phyloP scores from a whole-genome alignment of 1,284 basidiomycete genomes.

The Leccinum fallax region DNA sequence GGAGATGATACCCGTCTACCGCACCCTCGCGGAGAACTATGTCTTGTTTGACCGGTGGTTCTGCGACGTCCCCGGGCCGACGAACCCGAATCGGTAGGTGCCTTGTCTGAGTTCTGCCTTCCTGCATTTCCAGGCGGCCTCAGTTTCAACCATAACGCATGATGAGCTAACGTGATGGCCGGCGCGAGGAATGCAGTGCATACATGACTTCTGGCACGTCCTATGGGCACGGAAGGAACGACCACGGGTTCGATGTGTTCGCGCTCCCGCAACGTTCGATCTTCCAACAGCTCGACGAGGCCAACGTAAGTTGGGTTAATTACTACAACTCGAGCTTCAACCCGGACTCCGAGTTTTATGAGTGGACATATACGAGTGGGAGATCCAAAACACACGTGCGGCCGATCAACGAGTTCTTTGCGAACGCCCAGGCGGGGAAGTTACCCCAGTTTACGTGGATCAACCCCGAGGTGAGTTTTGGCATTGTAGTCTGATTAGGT shows the following conservation, averaged over 20 bases:
- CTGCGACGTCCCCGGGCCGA: conserved; percentile 31
- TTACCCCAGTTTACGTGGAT: conserved; percentile 32
- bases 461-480: conserved; percentile 23
- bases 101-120: neutral
- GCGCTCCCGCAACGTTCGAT: conserved; percentile 32
- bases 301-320: conserved; percentile 28
- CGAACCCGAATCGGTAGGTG: conserved; percentile 29
- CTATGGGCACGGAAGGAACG: conserved; percentile 24
- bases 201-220: conserved; percentile 33
- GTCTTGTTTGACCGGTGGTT: conserved; percentile 29
- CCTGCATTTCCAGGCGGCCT: neutral
- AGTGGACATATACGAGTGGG: conserved; percentile 27
- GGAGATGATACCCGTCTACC: conserved; percentile 27
- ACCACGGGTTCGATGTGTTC: conserved; percentile 19
- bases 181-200: conserved; percentile 10
- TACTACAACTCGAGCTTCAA: conserved; percentile 33
- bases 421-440: conserved; percentile 25
- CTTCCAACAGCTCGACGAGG: conserved; percentile 32
- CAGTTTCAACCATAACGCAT: neutral
- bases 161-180: neutral
- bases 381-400: conserved; percentile 20
- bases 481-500: neutral
- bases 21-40: conserved; percentile 29
- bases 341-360: conserved; percentile 27
- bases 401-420: conserved; percentile 22